phyloP scores from a whole-genome alignment of 148 eudicot species.

The Persicaria maculosa region DNA sequence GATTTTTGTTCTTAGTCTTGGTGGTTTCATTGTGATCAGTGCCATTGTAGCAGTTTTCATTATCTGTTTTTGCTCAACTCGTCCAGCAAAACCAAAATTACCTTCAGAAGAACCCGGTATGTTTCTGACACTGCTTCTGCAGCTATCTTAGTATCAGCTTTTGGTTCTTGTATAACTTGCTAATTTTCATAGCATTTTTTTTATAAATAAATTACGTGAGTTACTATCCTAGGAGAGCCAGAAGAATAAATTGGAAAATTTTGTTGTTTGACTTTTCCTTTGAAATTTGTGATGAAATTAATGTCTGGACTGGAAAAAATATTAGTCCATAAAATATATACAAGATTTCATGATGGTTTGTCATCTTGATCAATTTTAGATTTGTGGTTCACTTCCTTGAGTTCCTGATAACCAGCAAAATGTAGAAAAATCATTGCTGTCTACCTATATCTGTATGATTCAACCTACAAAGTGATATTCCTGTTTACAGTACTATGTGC shows the following conservation, averaged over 20 bases:
- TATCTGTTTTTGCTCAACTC: slow-evolving; percentile 45
- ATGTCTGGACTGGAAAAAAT: background rate
- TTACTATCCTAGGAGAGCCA: background rate
- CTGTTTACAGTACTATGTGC: background rate
- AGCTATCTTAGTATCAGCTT: background rate
- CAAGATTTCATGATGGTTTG: background rate
- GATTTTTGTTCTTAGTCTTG: slow-evolving; percentile 41
- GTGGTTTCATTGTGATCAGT: slow-evolving; percentile 43
- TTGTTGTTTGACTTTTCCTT: no score
- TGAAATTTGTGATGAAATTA: no score
- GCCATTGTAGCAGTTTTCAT: slow-evolving; percentile 32
- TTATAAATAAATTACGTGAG: background rate
- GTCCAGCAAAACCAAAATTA: slow-evolving; percentile 31
- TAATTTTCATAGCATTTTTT: background rate
- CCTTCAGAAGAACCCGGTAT: slow-evolving; percentile 57
- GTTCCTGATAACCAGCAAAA: no score
- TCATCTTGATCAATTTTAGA: background rate
- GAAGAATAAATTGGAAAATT: background rate
- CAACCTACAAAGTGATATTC: background rate
- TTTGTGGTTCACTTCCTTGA: no score
- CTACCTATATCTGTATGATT: background rate
- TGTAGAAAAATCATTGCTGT: background rate
- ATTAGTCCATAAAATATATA: background rate
- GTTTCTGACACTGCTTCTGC: slow-evolving; percentile 15
- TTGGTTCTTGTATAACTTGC: background rate